Conservation (phyloP, 306 rosid genomes). For the Notholithocarpus densiflorus region DNA sequence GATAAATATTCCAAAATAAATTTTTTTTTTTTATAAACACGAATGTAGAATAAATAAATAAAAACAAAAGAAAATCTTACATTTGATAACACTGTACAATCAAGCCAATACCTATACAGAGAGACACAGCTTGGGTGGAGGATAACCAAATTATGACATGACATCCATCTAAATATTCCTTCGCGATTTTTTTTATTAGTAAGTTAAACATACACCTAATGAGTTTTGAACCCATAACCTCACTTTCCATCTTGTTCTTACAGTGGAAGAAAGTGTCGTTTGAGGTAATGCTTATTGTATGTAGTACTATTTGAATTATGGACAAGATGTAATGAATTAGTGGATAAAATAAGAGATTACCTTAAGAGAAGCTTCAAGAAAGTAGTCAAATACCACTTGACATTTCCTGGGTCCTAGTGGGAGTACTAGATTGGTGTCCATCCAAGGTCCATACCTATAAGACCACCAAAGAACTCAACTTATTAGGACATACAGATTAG, state of each 20-base stretch:
- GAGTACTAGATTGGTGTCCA: constrained; percentile 91
- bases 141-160: background rate
- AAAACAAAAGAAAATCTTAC: background rate
- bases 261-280: too few relatives aligned
- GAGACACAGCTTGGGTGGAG: too few relatives aligned
- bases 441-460: constrained; percentile 94
- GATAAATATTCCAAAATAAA: background rate
- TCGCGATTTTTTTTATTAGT: too few relatives aligned
- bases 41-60: background rate
- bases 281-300: too few relatives aligned
- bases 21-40: too few relatives aligned
- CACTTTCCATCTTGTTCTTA: too few relatives aligned
- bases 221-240: too few relatives aligned
- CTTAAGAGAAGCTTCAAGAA: constrained; percentile 67
- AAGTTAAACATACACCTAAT: too few relatives aligned
- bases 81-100: too few relatives aligned
- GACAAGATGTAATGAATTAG: background rate
- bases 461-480: constrained; percentile 17
- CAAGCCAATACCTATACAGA: too few relatives aligned
- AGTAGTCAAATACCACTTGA: constrained; percentile 74
- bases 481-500: constrained; percentile 3
- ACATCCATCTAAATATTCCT: background rate
- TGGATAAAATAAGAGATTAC: constrained; percentile 37
- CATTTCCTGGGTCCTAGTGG: constrained; percentile 83
- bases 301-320: background rate